Evolutionary conservation across 1,284 basidiomycete genomes (phyloP).

Genomic region (Phenoliferia sp.): DNA sequence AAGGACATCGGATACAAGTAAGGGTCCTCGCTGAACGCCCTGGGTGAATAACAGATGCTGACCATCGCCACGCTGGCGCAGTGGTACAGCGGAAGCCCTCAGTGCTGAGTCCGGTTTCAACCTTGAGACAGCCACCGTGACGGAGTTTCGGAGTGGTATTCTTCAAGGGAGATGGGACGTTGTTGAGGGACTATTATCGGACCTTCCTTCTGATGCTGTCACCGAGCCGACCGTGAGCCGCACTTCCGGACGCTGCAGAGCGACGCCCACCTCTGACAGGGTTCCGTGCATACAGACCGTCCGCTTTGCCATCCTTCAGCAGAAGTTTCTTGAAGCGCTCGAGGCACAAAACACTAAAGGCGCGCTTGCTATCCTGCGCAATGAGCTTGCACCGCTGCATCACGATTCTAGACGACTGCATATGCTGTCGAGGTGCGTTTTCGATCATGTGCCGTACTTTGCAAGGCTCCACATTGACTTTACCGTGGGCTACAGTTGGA

Average conservation of each 20-base stretch:
- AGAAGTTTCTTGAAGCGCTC: slow-evolving; percentile 94
- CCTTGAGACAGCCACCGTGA: slow-evolving; percentile 72
- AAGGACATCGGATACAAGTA: slow-evolving; percentile 89
- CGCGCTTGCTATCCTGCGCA: slow-evolving; percentile 78
- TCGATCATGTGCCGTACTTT: slow-evolving; percentile 28
- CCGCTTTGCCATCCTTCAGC: slow-evolving; percentile 83
- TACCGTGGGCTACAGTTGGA: slow-evolving; percentile 53
- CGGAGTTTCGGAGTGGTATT: slow-evolving; percentile 75
- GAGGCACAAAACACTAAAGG: slow-evolving; percentile 74
- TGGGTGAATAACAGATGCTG: background rate
- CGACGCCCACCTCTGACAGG: background rate
- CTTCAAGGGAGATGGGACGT: slow-evolving; percentile 77
- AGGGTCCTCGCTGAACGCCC: slow-evolving; percentile 43
- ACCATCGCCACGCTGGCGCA: slow-evolving; percentile 40
- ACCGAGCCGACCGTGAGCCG: slow-evolving; percentile 24
- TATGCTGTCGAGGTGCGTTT: slow-evolving; percentile 67
- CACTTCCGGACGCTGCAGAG: background rate
- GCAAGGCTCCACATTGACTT: slow-evolving; percentile 3
- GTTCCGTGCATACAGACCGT: slow-evolving; percentile 50
- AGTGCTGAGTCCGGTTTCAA: slow-evolving; percentile 89
- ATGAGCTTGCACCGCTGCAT: slow-evolving; percentile 75
- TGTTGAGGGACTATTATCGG: slow-evolving; percentile 66
- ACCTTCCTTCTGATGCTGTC: slow-evolving; percentile 35
- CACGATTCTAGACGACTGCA: slow-evolving; percentile 73
- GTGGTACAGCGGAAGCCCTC: slow-evolving; percentile 79